Percentiles rank a stretch among this genome's conserved stretches.
Conservation (phyloP, 1,284 basidiomycete genomes). For the Pisolithus thermaeus region DNA sequence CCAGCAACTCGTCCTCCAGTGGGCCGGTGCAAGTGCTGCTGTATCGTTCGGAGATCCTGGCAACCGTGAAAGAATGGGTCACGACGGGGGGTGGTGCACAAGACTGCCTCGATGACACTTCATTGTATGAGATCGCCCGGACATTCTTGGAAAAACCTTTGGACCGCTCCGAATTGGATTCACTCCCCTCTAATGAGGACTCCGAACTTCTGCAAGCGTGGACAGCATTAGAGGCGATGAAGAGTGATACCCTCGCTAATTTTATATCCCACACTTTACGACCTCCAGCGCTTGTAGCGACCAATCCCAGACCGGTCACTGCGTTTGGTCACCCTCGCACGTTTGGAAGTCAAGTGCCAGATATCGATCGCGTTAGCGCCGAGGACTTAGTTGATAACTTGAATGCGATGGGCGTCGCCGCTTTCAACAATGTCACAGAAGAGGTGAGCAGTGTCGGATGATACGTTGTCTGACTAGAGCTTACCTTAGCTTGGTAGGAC, state of each 20-base stretch:
- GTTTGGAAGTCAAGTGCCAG: constrained; percentile 53
- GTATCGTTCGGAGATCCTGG: constrained; percentile 55
- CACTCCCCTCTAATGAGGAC: constrained; percentile 32
- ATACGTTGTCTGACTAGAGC: constrained; percentile 5
- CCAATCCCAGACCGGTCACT: constrained; percentile 25
- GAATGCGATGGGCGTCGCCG: constrained; percentile 67
- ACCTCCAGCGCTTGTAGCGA: constrained; percentile 37
- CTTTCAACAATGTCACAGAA: constrained; percentile 67
- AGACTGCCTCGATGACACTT: constrained; percentile 65
- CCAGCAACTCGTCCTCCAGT: constrained; percentile 31
- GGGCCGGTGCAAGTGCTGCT: constrained; percentile 35
- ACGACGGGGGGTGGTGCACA: constrained; percentile 64
- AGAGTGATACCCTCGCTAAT: constrained; percentile 35
- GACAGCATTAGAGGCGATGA: constrained; percentile 40
- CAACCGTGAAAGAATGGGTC: constrained; percentile 65
- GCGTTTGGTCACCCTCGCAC: constrained; percentile 30
- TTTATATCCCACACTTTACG: constrained; percentile 59
- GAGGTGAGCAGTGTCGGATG: constrained; percentile 42
- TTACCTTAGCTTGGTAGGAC: constrained; percentile 41
- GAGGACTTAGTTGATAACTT: constrained; percentile 68
- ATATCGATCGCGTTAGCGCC: constrained; percentile 59
- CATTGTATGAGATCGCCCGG: constrained; percentile 51
- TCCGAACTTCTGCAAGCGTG: constrained; percentile 41
- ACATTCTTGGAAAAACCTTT: constrained; percentile 50
- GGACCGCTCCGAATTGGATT: constrained; percentile 42